These are phyloP conservation scores for Moricandia moricandioides DNA, from an alignment of 345 rosid genomes.

Conservation along the genomic window DNA sequence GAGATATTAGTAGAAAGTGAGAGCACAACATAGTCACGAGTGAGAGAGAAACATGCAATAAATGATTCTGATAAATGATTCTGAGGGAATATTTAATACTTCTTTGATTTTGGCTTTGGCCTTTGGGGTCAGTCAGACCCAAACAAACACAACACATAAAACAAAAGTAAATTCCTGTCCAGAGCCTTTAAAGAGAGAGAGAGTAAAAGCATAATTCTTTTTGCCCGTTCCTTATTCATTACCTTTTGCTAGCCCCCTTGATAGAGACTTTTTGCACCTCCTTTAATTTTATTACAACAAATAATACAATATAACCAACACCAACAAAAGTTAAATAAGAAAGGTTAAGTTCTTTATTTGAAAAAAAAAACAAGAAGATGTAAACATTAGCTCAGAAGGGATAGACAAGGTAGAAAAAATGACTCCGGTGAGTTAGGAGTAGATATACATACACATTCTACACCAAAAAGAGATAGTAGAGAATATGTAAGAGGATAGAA, in stretches of 20 bases:
- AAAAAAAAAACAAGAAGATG: background rate
- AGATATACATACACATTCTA: slow-evolving; percentile 6
- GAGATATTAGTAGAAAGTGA: background rate
- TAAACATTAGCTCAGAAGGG: slow-evolving; percentile 83
- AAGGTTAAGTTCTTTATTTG: background rate
- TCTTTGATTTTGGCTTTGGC: slow-evolving; percentile 27
- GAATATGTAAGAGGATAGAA: background rate
- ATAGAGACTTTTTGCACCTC: slow-evolving; percentile 20
- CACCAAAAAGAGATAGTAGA: slow-evolving; percentile 6
- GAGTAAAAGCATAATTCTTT: slow-evolving; percentile 39
- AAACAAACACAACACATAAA: slow-evolving; percentile 40
- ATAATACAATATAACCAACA: background rate
- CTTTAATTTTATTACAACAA: slow-evolving; percentile 16
- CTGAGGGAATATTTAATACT: background rate
- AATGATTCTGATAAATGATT: background rate
- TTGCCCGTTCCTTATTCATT: slow-evolving; percentile 37
- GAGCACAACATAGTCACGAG: background rate
- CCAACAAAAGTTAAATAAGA: background rate
- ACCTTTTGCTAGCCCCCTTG: slow-evolving; percentile 26
- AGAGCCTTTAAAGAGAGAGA: slow-evolving; percentile 27
- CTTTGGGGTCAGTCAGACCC: slow-evolving; percentile 35
- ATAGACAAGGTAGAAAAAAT: slow-evolving; percentile 81
- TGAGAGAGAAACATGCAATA: background rate
- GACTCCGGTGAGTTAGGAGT: slow-evolving; percentile 46
- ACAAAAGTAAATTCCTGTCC: slow-evolving; percentile 36